Evolutionary conservation across 116 monocot genomes (phyloP).

Genomic region (Trichopus zeylanicus): DNA sequence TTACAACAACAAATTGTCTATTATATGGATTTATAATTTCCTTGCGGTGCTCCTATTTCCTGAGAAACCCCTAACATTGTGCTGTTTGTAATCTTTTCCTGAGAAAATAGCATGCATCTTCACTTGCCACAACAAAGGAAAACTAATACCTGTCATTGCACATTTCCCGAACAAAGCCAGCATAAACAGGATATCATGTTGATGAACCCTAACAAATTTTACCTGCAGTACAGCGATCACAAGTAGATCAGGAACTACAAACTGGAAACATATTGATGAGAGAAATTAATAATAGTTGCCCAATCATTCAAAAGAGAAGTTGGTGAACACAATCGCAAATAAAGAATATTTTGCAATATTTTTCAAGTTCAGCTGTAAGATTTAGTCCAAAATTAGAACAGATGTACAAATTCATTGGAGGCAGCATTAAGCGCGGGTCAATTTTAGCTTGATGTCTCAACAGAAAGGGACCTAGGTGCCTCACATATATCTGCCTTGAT

Average conservation of each 20-base stretch:
- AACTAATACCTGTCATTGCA: conserved; percentile 34
- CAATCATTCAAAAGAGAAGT: background rate
- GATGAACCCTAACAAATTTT: conserved; percentile 34
- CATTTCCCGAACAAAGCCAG: conserved; percentile 33
- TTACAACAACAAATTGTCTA: too few relatives aligned
- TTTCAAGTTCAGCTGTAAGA: background rate
- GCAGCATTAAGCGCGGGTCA: conserved; percentile 29
- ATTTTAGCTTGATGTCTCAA: conserved; percentile 74
- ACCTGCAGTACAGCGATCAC: conserved; percentile 10
- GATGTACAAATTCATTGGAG: conserved; percentile 52
- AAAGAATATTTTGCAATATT: background rate
- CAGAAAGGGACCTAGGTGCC: conserved; percentile 66
- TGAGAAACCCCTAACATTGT: too few relatives aligned
- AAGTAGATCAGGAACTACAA: background rate
- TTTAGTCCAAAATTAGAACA: conserved; percentile 2
- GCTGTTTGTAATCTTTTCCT: too few relatives aligned
- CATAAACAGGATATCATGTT: conserved; percentile 44
- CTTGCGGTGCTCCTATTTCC: too few relatives aligned
- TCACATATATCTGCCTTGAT: conserved; percentile 62
- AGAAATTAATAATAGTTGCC: background rate
- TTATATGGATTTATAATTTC: too few relatives aligned
- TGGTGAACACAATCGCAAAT: background rate
- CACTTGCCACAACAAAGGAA: background rate
- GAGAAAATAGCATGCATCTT: background rate
- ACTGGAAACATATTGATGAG: too few relatives aligned